Evolutionary conservation across 2,329 filamentous ascomycete species (phyloP).

Genomic region (Pseudocercospora pini-densiflorae): DNA sequence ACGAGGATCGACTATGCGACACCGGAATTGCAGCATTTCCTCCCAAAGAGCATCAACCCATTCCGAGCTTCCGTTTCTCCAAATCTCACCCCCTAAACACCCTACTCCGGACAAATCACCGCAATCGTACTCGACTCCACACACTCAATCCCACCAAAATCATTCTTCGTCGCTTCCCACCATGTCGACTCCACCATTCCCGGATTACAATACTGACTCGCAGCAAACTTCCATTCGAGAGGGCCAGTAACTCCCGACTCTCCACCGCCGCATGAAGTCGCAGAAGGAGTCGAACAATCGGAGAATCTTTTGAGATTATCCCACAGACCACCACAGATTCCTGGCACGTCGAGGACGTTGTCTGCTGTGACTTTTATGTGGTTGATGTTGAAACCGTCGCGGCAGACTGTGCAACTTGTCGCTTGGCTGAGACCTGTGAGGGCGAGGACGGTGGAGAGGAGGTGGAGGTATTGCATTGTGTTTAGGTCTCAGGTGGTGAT

Average conservation of each 20-base stretch:
- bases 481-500: not conserved
- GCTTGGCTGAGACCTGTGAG: not conserved
- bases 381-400: not conserved
- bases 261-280: not conserved
- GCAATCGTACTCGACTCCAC: not conserved
- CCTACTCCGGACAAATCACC: not conserved
- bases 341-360: slow-evolving; percentile 1
- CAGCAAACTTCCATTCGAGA: slow-evolving; percentile 6
- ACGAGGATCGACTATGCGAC: too few relatives aligned
- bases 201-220: not conserved
- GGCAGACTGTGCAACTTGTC: not conserved
- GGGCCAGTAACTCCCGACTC: not conserved
- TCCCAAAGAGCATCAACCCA: too few relatives aligned
- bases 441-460: not conserved
- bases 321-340: slow-evolving; percentile 6
- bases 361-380: not conserved
- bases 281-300: not conserved
- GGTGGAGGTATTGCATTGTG: not conserved
- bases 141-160: slow-evolving; percentile 3
- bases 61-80: too few relatives aligned
- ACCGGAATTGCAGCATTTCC: too few relatives aligned
- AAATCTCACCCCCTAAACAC: too few relatives aligned
- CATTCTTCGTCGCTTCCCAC: slow-evolving; percentile 12
- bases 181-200: slow-evolving; percentile 7
- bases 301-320: not conserved